Conservation (phyloP, 768 basidiomycete genomes). For the Suillus discolor region DNA sequence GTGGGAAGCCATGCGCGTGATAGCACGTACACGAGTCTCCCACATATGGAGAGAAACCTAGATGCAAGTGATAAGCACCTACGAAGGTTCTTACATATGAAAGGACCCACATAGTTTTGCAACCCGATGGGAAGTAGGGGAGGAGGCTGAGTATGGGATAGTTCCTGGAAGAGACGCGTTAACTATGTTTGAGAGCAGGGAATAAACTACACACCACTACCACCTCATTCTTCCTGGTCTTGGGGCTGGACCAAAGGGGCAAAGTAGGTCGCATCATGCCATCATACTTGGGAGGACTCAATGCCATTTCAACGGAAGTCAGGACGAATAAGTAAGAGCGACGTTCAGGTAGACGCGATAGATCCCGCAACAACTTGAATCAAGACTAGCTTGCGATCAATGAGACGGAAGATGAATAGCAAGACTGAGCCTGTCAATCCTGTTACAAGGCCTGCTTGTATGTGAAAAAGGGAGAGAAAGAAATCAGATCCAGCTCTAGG, state of each 20-base stretch:
- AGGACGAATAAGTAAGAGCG: neutral
- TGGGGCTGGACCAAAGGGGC: conserved; percentile 16
- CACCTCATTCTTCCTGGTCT: conserved; percentile 22
- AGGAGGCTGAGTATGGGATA: conserved; percentile 33
- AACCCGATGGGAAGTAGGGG: conserved; percentile 41
- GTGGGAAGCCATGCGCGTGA: conserved; percentile 38
- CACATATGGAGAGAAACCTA: conserved; percentile 48
- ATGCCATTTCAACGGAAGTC: neutral
- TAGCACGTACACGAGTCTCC: conserved; percentile 42
- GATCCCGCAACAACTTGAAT: neutral
- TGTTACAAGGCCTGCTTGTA: conserved; percentile 10
- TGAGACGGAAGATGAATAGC: neutral
- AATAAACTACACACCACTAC: conserved; percentile 24
- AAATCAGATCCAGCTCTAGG: conserved; percentile 10
- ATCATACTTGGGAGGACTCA: conserved; percentile 6
- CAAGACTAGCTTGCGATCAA: neutral
- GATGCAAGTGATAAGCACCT: neutral
- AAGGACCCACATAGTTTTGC: conserved; percentile 35
- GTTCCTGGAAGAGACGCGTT: conserved; percentile 26
- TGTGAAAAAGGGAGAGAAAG: neutral
- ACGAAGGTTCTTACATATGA: neutral
- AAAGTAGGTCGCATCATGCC: neutral
- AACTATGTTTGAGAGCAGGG: neutral
- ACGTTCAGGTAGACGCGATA: neutral
- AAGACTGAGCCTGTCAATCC: conserved; percentile 10